A percentile compares a stretch with the other conserved stretches of the same genome.
Conservation (phyloP, 257 asterid genomes). For the Mentha longifolia region DNA sequence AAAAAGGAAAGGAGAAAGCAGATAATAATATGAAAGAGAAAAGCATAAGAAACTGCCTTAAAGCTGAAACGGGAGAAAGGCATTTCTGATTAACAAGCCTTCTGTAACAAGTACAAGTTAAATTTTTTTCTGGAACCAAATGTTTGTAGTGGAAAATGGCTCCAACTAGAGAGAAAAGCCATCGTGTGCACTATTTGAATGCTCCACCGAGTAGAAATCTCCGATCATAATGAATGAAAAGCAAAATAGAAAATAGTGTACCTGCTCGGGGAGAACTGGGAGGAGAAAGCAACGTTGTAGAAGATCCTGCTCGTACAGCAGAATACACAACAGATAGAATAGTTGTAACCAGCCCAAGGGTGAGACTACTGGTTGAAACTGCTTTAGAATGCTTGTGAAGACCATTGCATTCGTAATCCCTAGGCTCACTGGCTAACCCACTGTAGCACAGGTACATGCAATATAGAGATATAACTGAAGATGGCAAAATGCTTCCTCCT, state of each 20-base stretch:
- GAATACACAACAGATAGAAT: conserved; percentile 86
- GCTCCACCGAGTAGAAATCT: neutral
- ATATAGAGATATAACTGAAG: conserved; percentile 84
- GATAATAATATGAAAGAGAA: no score
- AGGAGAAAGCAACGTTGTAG: conserved; percentile 83
- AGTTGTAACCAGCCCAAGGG: conserved; percentile 76
- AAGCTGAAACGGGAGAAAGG: no score
- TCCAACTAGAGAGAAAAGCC: neutral
- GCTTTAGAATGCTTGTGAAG: conserved; percentile 87
- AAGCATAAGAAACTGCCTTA: neutral
- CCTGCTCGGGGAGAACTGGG: conserved; percentile 90
- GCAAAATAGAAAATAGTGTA: conserved; percentile 24
- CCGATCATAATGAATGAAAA: neutral
- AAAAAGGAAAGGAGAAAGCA: no score
- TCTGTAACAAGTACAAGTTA: neutral
- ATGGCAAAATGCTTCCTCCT: conserved; percentile 85
- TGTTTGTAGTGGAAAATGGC: neutral
- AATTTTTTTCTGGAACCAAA: neutral
- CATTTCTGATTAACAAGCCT: neutral
- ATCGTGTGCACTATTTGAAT: neutral
- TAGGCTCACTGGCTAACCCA: conserved; percentile 90
- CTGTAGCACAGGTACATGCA: conserved; percentile 97
- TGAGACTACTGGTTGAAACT: conserved; percentile 75
- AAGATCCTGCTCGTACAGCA: conserved; percentile 91
- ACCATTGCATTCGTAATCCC: conserved; percentile 88